Percentiles rank a stretch among this genome's conserved stretches.
These are phyloP conservation scores for Corymbia citriodora DNA, from an alignment of 441 rosid genomes.

Conservation along the genomic window DNA sequence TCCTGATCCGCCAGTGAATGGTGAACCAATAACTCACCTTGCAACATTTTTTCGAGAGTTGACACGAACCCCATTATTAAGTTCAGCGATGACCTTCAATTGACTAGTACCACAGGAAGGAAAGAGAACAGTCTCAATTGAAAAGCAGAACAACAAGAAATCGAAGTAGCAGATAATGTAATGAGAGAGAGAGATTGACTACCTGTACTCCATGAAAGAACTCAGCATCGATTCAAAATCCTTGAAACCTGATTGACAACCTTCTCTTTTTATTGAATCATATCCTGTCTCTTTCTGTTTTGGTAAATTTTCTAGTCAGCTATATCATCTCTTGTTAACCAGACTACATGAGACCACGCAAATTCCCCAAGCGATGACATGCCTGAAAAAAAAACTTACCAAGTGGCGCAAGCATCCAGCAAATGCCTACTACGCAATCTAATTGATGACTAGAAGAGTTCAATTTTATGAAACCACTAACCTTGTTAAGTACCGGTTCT, in stretches of 20 bases:
- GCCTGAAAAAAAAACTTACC: neutral
- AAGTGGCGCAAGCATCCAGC: neutral
- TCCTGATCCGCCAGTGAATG: neutral
- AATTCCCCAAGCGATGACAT: constrained; percentile 9
- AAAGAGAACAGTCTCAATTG: neutral
- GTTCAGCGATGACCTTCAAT: constrained; percentile 33
- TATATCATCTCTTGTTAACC: constrained; percentile 24
- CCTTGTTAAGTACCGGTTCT: constrained; percentile 21
- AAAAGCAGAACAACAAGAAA: neutral
- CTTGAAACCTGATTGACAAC: constrained; percentile 26
- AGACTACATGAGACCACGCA: constrained; percentile 24
- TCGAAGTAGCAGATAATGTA: neutral
- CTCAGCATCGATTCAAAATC: constrained; percentile 26
- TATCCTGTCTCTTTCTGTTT: constrained; percentile 18
- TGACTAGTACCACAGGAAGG: constrained; percentile 17
- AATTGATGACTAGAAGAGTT: neutral
- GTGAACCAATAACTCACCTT: constrained; percentile 16
- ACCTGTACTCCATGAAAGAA: constrained; percentile 29
- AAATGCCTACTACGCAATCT: neutral
- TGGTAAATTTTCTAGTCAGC: constrained; percentile 1
- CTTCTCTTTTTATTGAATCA: constrained; percentile 6
- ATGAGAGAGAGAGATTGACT: neutral
- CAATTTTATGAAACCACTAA: neutral
- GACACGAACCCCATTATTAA: constrained; percentile 26
- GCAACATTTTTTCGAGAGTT: constrained; percentile 23